Percentiles rank a stretch among this genome's conserved stretches.
phyloP scores from a whole-genome alignment of 2,329 filamentous ascomycete species.

The Lomentospora prolificans region DNA sequence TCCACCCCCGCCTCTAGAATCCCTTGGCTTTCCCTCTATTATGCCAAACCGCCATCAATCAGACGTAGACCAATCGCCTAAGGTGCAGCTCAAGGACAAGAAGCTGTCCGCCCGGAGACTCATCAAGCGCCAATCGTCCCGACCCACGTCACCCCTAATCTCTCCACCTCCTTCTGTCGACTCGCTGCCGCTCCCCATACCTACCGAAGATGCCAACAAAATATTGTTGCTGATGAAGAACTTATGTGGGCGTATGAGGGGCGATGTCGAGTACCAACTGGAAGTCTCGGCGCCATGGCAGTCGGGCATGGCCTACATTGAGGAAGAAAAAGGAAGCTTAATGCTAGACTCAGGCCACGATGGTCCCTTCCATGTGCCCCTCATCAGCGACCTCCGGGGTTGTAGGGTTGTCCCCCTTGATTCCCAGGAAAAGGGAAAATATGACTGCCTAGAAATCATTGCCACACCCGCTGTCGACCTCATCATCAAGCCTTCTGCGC shows the following conservation, averaged over 20 bases:
- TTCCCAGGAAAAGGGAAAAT: constrained; percentile 27
- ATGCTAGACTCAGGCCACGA: constrained; percentile 65
- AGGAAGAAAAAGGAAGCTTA: constrained; percentile 63
- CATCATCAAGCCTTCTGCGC: constrained; percentile 52
- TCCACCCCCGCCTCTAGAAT: constrained; percentile 30
- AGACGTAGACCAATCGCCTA: constrained; percentile 15
- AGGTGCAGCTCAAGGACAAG: constrained; percentile 27
- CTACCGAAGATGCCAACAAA: constrained; percentile 59
- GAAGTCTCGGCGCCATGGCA: constrained; percentile 55
- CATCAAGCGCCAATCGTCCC: constrained; percentile 43
- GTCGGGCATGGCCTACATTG: constrained; percentile 65
- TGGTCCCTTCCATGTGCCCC: constrained; percentile 51
- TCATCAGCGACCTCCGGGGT: constrained; percentile 66
- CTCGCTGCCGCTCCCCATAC: constrained; percentile 48
- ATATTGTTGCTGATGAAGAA: constrained; percentile 68
- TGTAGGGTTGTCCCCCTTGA: constrained; percentile 57
- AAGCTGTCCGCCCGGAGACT: constrained; percentile 38
- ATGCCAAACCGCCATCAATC: constrained; percentile 16
- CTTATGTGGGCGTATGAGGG: constrained; percentile 69
- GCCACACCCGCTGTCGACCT: constrained; percentile 43
- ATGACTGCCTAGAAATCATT: constrained; percentile 43
- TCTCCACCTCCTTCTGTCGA: constrained; percentile 48
- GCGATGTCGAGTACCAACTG: constrained; percentile 62
- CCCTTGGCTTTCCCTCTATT: constrained; percentile 31
- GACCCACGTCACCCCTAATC: constrained; percentile 48